A percentile compares a stretch with the other conserved stretches of the same genome.
Conservation (phyloP, 345 rosid genomes). For the Citropsis articulata region DNA sequence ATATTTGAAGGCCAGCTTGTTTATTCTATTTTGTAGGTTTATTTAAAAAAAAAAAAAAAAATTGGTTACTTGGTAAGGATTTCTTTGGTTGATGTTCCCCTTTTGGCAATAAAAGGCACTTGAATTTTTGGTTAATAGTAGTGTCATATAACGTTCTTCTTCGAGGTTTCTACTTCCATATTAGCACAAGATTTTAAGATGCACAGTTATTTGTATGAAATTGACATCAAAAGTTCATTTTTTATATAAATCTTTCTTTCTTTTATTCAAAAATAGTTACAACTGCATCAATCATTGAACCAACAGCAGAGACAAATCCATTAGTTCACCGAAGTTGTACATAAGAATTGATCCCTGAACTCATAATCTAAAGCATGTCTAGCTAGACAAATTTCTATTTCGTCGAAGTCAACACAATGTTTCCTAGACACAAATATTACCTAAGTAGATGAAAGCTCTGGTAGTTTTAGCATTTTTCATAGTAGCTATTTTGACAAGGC, state of each 20-base stretch:
- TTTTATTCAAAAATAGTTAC: neutral
- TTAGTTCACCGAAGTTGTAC: neutral
- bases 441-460: neutral
- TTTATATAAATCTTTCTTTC: no score
- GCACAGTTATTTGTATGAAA: no score
- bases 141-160: neutral
- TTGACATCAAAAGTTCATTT: no score
- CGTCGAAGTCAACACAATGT: neutral
- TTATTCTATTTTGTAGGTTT: neutral
- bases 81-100: neutral
- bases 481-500: no score
- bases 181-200: no score
- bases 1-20: neutral
- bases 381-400: neutral
- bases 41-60: no score
- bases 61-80: neutral
- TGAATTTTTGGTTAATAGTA: neutral
- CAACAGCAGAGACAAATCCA: neutral
- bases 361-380: neutral
- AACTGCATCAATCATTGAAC: neutral
- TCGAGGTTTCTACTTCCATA: neutral
- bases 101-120: neutral
- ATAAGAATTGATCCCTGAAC: slow-evolving; percentile 6
- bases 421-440: neutral
- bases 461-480: no score